Evolutionary conservation across 2,329 filamentous ascomycete genomes (phyloP).

Genomic region (Malbranchea zuffiana): DNA sequence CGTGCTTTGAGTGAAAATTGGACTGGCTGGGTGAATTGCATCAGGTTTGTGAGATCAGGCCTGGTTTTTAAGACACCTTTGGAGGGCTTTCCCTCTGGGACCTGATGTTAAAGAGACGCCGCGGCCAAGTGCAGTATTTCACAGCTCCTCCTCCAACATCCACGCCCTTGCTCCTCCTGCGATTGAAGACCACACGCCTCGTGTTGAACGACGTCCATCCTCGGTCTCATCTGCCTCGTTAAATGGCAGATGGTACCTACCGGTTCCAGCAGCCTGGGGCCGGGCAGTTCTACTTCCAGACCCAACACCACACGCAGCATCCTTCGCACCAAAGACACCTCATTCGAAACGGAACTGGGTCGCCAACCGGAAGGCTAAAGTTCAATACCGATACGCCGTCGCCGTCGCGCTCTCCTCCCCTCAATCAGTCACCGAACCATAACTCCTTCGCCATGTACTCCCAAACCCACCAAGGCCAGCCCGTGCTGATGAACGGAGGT

Average conservation of each 20-base stretch:
- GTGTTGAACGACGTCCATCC: constrained; percentile 20
- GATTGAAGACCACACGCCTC: constrained; percentile 19
- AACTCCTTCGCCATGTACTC: constrained; percentile 39
- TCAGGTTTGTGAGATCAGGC: constrained; percentile 5
- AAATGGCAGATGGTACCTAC: constrained; percentile 47
- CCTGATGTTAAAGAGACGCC: constrained; percentile 42
- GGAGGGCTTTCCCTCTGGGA: constrained; percentile 25
- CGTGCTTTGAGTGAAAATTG: neutral
- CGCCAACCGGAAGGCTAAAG: constrained; percentile 36
- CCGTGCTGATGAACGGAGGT: constrained; percentile 42
- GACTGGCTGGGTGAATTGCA: constrained; percentile 1
- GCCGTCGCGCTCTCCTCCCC: constrained; percentile 38
- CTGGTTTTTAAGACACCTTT: constrained; percentile 1
- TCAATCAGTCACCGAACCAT: constrained; percentile 33
- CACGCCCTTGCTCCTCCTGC: constrained; percentile 15
- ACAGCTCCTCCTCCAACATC: constrained; percentile 26
- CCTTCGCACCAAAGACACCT: constrained; percentile 35
- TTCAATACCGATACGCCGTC: constrained; percentile 39
- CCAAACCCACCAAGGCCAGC: constrained; percentile 38
- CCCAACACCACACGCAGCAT: constrained; percentile 29
- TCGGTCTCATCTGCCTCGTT: constrained; percentile 39
- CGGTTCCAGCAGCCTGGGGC: constrained; percentile 45
- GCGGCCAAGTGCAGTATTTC: constrained; percentile 33
- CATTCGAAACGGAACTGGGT: constrained; percentile 36
- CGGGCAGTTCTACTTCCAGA: constrained; percentile 40